Conservation (phyloP, 176 grass and related monocot genomes). For the Elaeis guineensis region DNA sequence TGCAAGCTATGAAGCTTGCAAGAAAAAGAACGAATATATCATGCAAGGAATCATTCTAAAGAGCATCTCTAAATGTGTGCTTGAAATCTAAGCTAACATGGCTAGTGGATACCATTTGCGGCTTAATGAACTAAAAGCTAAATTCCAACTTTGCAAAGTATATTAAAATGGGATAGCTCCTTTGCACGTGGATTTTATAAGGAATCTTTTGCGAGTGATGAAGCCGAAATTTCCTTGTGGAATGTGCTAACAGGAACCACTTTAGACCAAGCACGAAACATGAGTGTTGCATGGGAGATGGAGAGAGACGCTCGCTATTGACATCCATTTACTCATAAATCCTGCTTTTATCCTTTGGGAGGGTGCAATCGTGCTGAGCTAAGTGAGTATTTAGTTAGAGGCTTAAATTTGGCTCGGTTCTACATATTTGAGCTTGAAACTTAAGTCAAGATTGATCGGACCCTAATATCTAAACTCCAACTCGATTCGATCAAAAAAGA, state of each 20-base stretch:
- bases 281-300: neutral
- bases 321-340: neutral
- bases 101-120: neutral
- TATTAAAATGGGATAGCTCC: neutral
- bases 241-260: no score
- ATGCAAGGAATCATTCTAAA: constrained; percentile 6
- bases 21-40: neutral
- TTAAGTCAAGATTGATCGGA: no score
- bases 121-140: constrained; percentile 4
- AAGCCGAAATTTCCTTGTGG: neutral
- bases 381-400: no score
- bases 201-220: neutral
- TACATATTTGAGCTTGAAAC: no score
- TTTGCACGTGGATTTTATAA: constrained; percentile 3
- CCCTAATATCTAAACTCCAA: no score
- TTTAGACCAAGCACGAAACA: no score
- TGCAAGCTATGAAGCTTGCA: neutral
- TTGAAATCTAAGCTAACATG: constrained; percentile 19
- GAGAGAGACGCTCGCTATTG: neutral
- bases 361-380: no score
- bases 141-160: constrained; percentile 5
- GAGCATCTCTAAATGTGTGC: constrained; percentile 8
- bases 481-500: no score
- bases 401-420: no score
- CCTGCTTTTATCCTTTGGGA: no score